Base-by-base conservation (phyloP, 495 filamentous ascomycete species). In the Oidiodendron maius region DNA sequence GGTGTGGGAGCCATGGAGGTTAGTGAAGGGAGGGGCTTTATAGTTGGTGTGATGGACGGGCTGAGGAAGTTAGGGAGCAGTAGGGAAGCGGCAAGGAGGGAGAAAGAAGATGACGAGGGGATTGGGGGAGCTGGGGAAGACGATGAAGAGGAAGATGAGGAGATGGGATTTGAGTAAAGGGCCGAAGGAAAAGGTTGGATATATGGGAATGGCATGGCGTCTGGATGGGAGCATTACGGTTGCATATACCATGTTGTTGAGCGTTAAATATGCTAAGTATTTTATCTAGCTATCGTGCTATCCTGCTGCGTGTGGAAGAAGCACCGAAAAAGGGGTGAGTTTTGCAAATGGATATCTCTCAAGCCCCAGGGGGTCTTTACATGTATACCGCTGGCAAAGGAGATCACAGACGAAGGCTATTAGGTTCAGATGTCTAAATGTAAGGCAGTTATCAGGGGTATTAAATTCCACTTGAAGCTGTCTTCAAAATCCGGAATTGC, bases 1-100 rank as follows among this genome's bases (percentile, higher is more conserved):
- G 91, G 91, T 12, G 82, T 96, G 12, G 93, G 93, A 2, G 83
- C 83, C 2, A 86, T 98, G 83, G 93, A 98, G 72, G 64, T 96
- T 44, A 80, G 83, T 0, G 94, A 96, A 64, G 84, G 83, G 42
- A 77, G 93, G 56, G 86, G 78, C 0, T 96, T 96, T 60, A 78
- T 96, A 55, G 61, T 78, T 20, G 86, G 86, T 1, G 87, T 96
- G 8, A 82, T 96, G 53, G 91, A 98, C 68, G 86, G 84, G 22
- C 74, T 97, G 54, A 76, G 91, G 74, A 78, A 69, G 61, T 62
- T 86, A 28, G 82, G 81, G 3, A 71, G 70, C 10, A 74, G 71
- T 35, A 71, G 69, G 21, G 82, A 85, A 65, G 69, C 68, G 46
- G 67, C 62, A 35, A 71, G 80, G 48, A 60, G 75, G 38, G 72